A percentile compares a stretch with the other conserved stretches of the same genome.
Evolutionary conservation across 176 grass and related monocot species (phyloP).

Genomic region (Paspalum notatum): DNA sequence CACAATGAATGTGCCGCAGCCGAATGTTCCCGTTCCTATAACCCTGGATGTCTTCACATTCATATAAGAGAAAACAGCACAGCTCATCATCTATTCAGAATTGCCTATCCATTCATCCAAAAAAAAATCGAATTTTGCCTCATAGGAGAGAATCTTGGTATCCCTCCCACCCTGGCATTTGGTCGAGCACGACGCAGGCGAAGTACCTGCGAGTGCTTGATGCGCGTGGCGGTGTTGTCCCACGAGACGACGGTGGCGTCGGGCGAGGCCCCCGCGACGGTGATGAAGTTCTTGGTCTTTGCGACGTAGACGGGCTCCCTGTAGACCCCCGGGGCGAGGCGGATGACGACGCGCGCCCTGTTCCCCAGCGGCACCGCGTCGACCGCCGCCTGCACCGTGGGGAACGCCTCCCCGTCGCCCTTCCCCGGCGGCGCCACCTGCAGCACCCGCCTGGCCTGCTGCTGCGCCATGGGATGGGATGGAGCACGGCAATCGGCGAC

Average conservation of each 20-base stretch:
- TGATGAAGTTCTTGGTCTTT: slow-evolving; percentile 95
- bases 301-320: slow-evolving; percentile 83
- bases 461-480: slow-evolving; percentile 31
- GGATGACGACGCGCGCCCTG: slow-evolving; percentile 70
- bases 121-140: neutral
- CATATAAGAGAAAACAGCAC: neutral
- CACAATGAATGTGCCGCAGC: slow-evolving; percentile 76
- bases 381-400: slow-evolving; percentile 80
- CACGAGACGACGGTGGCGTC: slow-evolving; percentile 83
- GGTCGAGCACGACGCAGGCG: slow-evolving; percentile 31
- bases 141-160: neutral
- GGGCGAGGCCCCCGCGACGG: slow-evolving; percentile 60
- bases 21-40: slow-evolving; percentile 94
- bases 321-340: slow-evolving; percentile 68
- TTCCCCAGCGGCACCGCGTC: slow-evolving; percentile 91
- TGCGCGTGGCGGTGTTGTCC: slow-evolving; percentile 84
- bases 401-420: slow-evolving; percentile 45
- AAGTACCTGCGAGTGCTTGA: slow-evolving; percentile 82
- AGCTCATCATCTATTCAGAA: neutral
- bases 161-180: neutral
- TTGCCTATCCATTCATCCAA: neutral
- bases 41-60: slow-evolving; percentile 64
- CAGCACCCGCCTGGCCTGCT: slow-evolving; percentile 44
- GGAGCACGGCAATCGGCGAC: too few relatives aligned
- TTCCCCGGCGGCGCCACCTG: slow-evolving; percentile 59